Percentiles rank a stretch among this genome's conserved stretches.
Evolutionary conservation across 176 grass and related monocot genomes (phyloP).

Genomic region (Rhynchospora breviuscula): DNA sequence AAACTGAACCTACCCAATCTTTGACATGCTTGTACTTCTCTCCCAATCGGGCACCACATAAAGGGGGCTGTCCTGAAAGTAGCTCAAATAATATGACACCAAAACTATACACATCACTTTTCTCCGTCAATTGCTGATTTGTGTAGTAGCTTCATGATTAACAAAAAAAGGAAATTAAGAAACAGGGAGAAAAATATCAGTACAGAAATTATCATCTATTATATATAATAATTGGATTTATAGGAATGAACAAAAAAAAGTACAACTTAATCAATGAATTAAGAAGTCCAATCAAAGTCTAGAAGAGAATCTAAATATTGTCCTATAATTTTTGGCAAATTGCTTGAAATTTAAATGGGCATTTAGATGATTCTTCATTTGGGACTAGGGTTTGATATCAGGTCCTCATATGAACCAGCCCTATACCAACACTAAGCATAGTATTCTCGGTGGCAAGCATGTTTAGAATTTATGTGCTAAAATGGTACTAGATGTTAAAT

Average conservation of each 20-base stretch:
- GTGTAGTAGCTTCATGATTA: slow-evolving; percentile 64
- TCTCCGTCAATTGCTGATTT: slow-evolving; percentile 74
- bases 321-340: neutral
- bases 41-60: slow-evolving; percentile 41
- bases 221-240: neutral
- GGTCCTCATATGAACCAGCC: neutral
- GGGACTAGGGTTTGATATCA: neutral
- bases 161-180: neutral
- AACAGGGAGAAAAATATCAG: neutral
- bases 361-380: neutral
- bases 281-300: neutral
- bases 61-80: slow-evolving; percentile 60
- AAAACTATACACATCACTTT: slow-evolving; percentile 83
- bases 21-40: slow-evolving; percentile 47
- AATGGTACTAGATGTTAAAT: neutral
- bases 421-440: neutral
- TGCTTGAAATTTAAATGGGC: neutral
- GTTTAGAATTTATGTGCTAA: neutral
- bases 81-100: slow-evolving; percentile 85
- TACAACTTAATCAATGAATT: neutral
- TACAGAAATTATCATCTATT: neutral
- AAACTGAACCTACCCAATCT: slow-evolving; percentile 24
- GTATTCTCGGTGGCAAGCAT: neutral
- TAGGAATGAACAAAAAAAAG: neutral
- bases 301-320: neutral